Base-by-base conservation (phyloP, 1,284 basidiomycete genomes). In the Athelia psychrophila region DNA sequence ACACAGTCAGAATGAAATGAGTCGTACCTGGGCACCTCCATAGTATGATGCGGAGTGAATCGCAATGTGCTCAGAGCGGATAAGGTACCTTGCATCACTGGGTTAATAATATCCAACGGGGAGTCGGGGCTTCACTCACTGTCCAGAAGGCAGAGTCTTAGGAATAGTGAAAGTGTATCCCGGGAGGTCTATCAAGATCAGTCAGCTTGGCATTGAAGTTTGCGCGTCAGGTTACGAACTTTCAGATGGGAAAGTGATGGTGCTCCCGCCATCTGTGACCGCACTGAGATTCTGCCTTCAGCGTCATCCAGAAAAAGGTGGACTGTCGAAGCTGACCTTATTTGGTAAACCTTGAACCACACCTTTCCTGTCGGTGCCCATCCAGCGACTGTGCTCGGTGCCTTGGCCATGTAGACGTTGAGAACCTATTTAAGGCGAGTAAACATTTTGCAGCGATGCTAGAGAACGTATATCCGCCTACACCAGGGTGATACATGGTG, bases 391-490 rank as follows among this genome's bases (percentile, higher is more conserved):
- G 67, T 60, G n/a, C 55, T 52, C 6, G 71, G 64, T 10, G 72
- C 72, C 53, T 67, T 67, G 20, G 72, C 72, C 66, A 74, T 67
- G 64, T 75, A 75, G 24, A 74, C 68, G 50, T 69, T 71, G 52
- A 69, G 60, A 19, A 69, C 60, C 68, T 67, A 48, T 19, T 13
- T 9, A n/a, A 53, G 24, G 38, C 23, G 52, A 16, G 27, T 30
- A 6, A 25, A 42, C 44, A 51, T 47, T 33, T 30, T 5, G 13
- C 27, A 13, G 13, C 15, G 15, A 44, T 30, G 9, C 16, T 18
- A 10, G 47, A 20, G 13, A n/a, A 49, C 13, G 63, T 65, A 6
- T 30, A 13, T 5, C 13, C 27, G 13, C 27, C 47, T 56, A 74
- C 72, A 44, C 72, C 72, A 30, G 67, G 66, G 58, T 75, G 73